A percentile compares a stretch with the other conserved stretches of the same genome.
Conservation (phyloP, 495 filamentous ascomycete genomes). For the Trichocladium antarcticum region DNA sequence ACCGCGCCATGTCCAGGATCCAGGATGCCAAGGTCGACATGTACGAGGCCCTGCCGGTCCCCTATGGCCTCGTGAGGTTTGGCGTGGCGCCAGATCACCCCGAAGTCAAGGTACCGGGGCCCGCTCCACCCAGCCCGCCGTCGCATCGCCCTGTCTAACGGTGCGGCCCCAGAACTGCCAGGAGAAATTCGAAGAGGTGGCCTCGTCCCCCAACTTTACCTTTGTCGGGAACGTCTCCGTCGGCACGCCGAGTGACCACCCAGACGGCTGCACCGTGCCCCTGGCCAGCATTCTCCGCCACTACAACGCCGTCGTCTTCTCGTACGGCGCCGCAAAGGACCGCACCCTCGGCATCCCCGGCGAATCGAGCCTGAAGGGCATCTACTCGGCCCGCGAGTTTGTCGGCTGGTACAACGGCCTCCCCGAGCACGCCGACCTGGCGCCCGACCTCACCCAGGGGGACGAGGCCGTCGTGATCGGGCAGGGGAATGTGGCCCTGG, state of each 20-base stretch:
- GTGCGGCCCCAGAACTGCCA: slow-evolving; percentile 74
- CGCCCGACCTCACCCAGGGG: slow-evolving; percentile 62
- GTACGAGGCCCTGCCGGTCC: slow-evolving; percentile 90
- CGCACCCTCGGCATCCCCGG: slow-evolving; percentile 66
- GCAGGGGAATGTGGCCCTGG: slow-evolving; percentile 90
- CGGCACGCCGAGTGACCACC: slow-evolving; percentile 42
- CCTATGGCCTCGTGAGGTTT: slow-evolving; percentile 83
- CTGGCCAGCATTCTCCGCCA: slow-evolving; percentile 60
- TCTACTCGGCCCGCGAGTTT: slow-evolving; percentile 85
- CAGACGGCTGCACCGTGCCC: slow-evolving; percentile 46
- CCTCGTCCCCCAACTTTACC: slow-evolving; percentile 66
- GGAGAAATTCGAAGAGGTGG: slow-evolving; percentile 84
- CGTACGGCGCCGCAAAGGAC: slow-evolving; percentile 84
- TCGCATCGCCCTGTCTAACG: no score
- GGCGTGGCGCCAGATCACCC: slow-evolving; percentile 96
- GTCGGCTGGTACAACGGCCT: slow-evolving; percentile 98
- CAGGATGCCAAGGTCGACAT: slow-evolving; percentile 71
- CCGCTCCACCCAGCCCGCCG: no score
- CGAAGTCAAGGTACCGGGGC: slow-evolving; percentile 83
- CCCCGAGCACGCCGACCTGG: slow-evolving; percentile 67
- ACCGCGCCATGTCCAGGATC: slow-evolving; percentile 65
- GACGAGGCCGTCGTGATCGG: slow-evolving; percentile 85
- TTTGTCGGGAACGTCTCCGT: slow-evolving; percentile 85
- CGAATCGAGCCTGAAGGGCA: slow-evolving; percentile 54
- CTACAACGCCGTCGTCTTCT: slow-evolving; percentile 86